Evolutionary conservation across 495 filamentous ascomycete genomes (phyloP).

Genomic region (Hypoxylon intermedium): DNA sequence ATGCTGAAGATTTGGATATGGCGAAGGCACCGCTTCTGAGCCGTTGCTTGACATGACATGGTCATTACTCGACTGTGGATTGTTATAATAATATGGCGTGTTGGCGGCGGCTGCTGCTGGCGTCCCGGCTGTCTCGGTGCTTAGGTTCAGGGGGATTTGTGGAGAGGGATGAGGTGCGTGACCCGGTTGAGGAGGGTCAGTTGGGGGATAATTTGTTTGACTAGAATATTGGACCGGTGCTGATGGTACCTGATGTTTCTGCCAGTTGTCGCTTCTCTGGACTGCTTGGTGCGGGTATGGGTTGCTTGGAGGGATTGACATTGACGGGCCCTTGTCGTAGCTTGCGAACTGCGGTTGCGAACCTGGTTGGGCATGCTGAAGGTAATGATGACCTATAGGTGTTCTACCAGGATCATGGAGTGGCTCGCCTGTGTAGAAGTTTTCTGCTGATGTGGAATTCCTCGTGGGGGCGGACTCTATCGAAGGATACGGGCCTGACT

Average conservation of each 20-base stretch:
- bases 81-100: constrained; percentile 59
- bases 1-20: constrained; percentile 55
- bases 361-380: constrained; percentile 44
- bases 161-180: constrained; percentile 43
- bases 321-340: constrained; percentile 52
- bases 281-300: constrained; percentile 58
- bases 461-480: constrained; percentile 57
- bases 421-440: constrained; percentile 76
- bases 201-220: constrained; percentile 45
- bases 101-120: constrained; percentile 53
- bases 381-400: constrained; percentile 47
- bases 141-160: constrained; percentile 44
- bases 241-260: constrained; percentile 37
- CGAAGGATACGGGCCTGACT: constrained; percentile 71
- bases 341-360: constrained; percentile 46
- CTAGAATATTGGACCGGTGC: constrained; percentile 46
- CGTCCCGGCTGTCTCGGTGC: constrained; percentile 39
- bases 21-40: constrained; percentile 47
- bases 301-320: constrained; percentile 40
- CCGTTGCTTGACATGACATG: constrained; percentile 44
- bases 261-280: constrained; percentile 57
- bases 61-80: constrained; percentile 41
- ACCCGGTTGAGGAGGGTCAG: constrained; percentile 32
- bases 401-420: constrained; percentile 61
- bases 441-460: constrained; percentile 68